Evolutionary conservation across 371 early-diverging fungal genomes (phyloP).

Genomic region (Mucor velutinosus): DNA sequence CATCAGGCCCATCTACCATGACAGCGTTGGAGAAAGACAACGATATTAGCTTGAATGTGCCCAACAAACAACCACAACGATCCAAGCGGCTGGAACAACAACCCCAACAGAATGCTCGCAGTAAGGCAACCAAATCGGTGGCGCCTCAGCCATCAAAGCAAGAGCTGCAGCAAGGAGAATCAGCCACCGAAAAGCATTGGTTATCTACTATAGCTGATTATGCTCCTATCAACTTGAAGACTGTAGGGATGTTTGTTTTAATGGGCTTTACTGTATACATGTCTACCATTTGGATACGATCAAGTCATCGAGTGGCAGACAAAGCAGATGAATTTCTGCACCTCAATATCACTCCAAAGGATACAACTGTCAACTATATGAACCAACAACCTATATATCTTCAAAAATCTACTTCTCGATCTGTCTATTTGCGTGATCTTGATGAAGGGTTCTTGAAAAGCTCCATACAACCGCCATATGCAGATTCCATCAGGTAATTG

Average conservation of each 20-base stretch:
- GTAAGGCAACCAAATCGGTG: background rate
- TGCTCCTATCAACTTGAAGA: background rate
- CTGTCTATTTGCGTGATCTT: conserved; percentile 53
- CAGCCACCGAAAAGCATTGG: background rate
- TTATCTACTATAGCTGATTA: background rate
- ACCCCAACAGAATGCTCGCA: background rate
- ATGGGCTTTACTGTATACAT: background rate
- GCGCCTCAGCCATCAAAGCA: background rate
- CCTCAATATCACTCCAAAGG: background rate
- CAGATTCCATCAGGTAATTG: conserved; percentile 22
- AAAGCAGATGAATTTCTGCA: background rate
- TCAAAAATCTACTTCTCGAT: conserved; percentile 8
- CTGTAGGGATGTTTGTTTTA: background rate
- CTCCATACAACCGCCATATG: conserved; percentile 20
- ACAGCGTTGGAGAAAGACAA: background rate
- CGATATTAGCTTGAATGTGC: background rate
- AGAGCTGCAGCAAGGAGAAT: background rate
- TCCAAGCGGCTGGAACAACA: background rate
- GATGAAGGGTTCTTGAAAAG: conserved; percentile 37
- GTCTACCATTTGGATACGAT: background rate
- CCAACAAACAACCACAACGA: background rate
- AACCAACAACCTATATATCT: background rate
- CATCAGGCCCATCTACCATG: background rate
- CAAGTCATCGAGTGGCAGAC: background rate
- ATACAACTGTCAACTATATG: background rate